A percentile compares a stretch with the other conserved stretches of the same genome.
Conservation (phyloP, 768 basidiomycete species). For the Tricholoma matsutake region DNA sequence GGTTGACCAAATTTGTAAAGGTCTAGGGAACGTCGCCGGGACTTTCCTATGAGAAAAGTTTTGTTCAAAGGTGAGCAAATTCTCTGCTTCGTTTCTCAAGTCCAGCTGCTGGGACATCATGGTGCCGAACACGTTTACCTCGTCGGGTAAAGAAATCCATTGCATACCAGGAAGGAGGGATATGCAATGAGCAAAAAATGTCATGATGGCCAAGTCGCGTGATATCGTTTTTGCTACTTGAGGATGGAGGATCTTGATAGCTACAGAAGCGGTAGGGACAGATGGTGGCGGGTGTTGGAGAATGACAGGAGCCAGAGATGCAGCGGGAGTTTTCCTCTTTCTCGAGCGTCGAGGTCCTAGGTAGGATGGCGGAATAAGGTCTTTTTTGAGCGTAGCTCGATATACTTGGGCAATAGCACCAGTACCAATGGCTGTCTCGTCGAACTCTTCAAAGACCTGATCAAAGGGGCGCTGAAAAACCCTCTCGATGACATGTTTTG, state of each 20-base stretch:
- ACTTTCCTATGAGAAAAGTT: constrained; percentile 81
- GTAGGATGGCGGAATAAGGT: constrained; percentile 84
- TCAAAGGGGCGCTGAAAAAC: constrained; percentile 84
- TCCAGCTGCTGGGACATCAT: constrained; percentile 98
- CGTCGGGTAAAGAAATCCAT: constrained; percentile 95
- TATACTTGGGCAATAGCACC: constrained; percentile 99
- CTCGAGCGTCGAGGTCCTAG: constrained; percentile 66
- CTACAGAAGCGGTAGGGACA: constrained; percentile 83
- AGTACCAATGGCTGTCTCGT: constrained; percentile 85
- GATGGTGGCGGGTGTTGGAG: constrained; percentile 64
- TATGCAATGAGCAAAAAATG: constrained; percentile 80
- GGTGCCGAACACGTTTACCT: constrained; percentile 88
- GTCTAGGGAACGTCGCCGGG: constrained; percentile 87
- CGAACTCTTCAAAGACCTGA: constrained; percentile 90
- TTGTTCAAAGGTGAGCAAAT: constrained; percentile 78
- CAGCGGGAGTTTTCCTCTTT: constrained; percentile 38
- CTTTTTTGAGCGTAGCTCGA: constrained; percentile 76
- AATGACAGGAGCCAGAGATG: constrained; percentile 49
- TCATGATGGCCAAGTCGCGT: constrained; percentile 94
- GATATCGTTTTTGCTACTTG: constrained; percentile 75
- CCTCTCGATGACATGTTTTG: constrained; percentile 73
- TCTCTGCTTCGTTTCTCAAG: constrained; percentile 85
- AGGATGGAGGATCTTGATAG: constrained; percentile 95
- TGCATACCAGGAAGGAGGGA: constrained; percentile 87
- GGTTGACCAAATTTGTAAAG: constrained; percentile 78